A percentile compares a stretch with the other conserved stretches of the same genome.
These are phyloP conservation scores for Gossypium australe DNA, from an alignment of 345 rosid genomes.

Conservation along the genomic window DNA sequence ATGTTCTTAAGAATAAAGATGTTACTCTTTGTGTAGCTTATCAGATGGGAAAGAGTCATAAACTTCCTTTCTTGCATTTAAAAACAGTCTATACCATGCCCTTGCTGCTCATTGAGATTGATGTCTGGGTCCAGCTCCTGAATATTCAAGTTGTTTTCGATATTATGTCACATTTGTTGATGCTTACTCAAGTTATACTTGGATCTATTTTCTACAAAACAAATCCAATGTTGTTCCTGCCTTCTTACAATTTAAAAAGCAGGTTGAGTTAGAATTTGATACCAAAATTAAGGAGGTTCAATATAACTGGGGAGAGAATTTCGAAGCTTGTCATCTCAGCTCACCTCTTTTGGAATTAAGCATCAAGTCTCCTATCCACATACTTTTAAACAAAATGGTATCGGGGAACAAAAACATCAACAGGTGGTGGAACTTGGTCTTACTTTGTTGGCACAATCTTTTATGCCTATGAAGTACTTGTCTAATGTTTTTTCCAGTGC, in stretches of 20 bases:
- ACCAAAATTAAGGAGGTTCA: too few species aligned
- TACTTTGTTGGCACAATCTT: neutral
- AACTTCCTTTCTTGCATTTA: too few species aligned
- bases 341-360: too few species aligned
- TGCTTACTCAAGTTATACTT: neutral
- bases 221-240: too few species aligned
- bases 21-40: too few species aligned
- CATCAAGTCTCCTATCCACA: neutral
- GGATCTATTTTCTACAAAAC: neutral
- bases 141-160: too few species aligned
- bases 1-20: too few species aligned
- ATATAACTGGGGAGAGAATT: neutral
- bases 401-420: neutral
- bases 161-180: neutral
- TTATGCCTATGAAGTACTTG: neutral
- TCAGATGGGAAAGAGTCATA: too few species aligned
- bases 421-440: neutral
- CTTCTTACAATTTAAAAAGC: too few species aligned
- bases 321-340: neutral
- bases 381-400: neutral
- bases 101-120: neutral
- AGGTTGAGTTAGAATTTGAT: neutral
- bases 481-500: too few species aligned
- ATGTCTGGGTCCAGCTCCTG: neutral
- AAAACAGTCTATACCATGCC: too few species aligned